phyloP scores from a whole-genome alignment of 257 asterid species.

The Gynochthodes officinalis region DNA sequence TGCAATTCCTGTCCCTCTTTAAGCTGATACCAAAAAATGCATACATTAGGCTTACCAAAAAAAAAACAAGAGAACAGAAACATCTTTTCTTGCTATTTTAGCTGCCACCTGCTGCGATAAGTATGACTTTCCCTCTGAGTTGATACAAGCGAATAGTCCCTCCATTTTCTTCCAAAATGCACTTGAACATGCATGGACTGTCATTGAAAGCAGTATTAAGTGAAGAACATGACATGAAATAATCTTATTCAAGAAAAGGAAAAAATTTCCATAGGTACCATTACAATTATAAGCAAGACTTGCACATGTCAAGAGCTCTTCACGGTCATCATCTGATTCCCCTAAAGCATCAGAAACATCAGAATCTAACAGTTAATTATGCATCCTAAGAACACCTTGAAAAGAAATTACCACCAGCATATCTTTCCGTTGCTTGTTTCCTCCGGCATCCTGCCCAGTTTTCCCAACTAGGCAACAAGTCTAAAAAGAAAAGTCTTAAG shows the following conservation, averaged over 20 bases:
- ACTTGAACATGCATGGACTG: conserved; percentile 77
- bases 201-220: conserved; percentile 20
- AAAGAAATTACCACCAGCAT: not conserved
- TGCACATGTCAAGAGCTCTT: conserved; percentile 78
- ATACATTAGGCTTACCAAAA: conserved; percentile 13
- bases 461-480: not conserved
- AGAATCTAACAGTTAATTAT: not conserved
- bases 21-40: conserved; percentile 44
- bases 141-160: conserved; percentile 55
- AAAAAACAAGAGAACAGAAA: not conserved
- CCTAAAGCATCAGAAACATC: conserved; percentile 44
- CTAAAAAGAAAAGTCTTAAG: not conserved
- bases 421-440: not conserved
- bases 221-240: conserved; percentile 3
- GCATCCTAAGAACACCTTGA: not conserved
- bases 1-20: conserved; percentile 56
- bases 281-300: conserved; percentile 59
- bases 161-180: conserved; percentile 83
- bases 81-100: conserved; percentile 16
- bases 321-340: conserved; percentile 88
- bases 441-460: not conserved
- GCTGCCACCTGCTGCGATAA: conserved; percentile 60
- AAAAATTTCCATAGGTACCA: conserved; percentile 39
- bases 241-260: conserved; percentile 2
- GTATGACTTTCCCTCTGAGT: conserved; percentile 60